Percentiles rank a stretch among this genome's conserved stretches.
phyloP scores from a whole-genome alignment of 2,329 filamentous ascomycete genomes.

The Acrocalymma vagum region DNA sequence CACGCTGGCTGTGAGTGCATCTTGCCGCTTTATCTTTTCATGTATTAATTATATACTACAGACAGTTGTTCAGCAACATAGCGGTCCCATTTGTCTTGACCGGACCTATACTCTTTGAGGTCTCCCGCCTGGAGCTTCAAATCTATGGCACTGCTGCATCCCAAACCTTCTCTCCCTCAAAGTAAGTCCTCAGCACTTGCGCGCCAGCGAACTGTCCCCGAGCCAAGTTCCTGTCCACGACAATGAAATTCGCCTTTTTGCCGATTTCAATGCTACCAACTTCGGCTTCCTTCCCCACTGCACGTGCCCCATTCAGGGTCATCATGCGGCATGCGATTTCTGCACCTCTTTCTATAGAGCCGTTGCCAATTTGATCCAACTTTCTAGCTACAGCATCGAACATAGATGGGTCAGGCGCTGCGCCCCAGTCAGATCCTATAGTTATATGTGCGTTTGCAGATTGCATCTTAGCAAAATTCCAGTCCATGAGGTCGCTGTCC shows the following conservation, averaged over 20 bases:
- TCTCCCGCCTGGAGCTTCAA: too few relatives aligned
- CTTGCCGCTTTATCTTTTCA: too few relatives aligned
- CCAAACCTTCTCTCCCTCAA: too few relatives aligned
- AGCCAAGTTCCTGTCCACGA: slow-evolving; percentile 37
- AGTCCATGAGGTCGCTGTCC: slow-evolving; percentile 27
- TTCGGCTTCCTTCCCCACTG: slow-evolving; percentile 32
- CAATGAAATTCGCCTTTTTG: slow-evolving; percentile 44
- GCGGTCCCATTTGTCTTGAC: too few relatives aligned
- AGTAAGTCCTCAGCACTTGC: slow-evolving; percentile 38
- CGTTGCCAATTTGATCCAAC: slow-evolving; percentile 17
- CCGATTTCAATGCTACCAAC: slow-evolving; percentile 40
- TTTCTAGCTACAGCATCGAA: slow-evolving; percentile 18
- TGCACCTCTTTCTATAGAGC: slow-evolving; percentile 17
- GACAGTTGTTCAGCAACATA: too few relatives aligned
- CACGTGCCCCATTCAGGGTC: slow-evolving; percentile 37
- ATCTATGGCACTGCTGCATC: too few relatives aligned
- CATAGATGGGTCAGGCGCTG: slow-evolving; percentile 22
- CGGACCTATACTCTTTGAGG: too few relatives aligned
- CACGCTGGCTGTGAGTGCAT: too few relatives aligned
- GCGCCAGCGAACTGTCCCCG: slow-evolving; percentile 36
- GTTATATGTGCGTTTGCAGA: slow-evolving; percentile 35
- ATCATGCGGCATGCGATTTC: slow-evolving; percentile 29
- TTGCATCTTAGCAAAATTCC: slow-evolving; percentile 37
- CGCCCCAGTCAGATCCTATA: slow-evolving; percentile 37
- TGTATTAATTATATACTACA: too few relatives aligned